A percentile compares a stretch with the other conserved stretches of the same genome.
These are phyloP conservation scores for Paraphoma sp. DNA, from an alignment of 2,329 filamentous ascomycete species.

Conservation along the genomic window DNA sequence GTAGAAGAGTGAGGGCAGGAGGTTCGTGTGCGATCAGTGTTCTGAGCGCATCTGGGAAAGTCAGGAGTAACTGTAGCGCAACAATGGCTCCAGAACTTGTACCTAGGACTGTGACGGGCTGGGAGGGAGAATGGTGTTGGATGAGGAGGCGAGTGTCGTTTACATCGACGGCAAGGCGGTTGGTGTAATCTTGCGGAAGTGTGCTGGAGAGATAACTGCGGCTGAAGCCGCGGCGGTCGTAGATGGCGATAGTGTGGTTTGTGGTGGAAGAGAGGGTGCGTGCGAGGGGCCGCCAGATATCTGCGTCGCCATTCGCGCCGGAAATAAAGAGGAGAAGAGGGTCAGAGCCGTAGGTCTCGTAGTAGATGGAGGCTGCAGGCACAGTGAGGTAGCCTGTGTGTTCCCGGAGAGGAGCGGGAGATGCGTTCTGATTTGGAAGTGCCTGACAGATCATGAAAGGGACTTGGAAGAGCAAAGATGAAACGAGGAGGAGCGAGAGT, in stretches of 20 bases:
- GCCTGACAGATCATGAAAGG: neutral
- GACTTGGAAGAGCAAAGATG: neutral
- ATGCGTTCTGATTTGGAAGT: neutral
- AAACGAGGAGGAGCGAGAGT: neutral
- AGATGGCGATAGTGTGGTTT: slow-evolving; percentile 35
- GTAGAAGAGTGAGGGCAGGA: slow-evolving; percentile 12
- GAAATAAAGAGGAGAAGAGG: slow-evolving; percentile 41
- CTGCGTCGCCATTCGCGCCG: slow-evolving; percentile 35
- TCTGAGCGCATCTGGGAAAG: slow-evolving; percentile 5
- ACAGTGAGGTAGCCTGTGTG: slow-evolving; percentile 19
- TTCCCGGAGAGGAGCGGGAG: neutral
- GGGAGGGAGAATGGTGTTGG: slow-evolving; percentile 7
- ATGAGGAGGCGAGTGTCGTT: slow-evolving; percentile 34
- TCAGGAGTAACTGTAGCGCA: slow-evolving; percentile 10
- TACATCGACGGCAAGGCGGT: slow-evolving; percentile 37
- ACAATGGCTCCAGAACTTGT: slow-evolving; percentile 24
- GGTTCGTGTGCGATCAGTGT: slow-evolving; percentile 21
- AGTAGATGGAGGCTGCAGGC: slow-evolving; percentile 34
- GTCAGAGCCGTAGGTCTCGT: slow-evolving; percentile 34
- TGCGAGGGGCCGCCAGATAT: slow-evolving; percentile 30
- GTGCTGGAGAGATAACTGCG: slow-evolving; percentile 17
- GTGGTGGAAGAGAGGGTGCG: slow-evolving; percentile 12
- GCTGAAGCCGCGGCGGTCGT: slow-evolving; percentile 37
- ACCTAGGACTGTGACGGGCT: slow-evolving; percentile 14
- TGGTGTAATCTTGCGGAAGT: slow-evolving; percentile 27